Conservation (phyloP, 1,284 basidiomycete species). For the Stereum hirsutum region DNA sequence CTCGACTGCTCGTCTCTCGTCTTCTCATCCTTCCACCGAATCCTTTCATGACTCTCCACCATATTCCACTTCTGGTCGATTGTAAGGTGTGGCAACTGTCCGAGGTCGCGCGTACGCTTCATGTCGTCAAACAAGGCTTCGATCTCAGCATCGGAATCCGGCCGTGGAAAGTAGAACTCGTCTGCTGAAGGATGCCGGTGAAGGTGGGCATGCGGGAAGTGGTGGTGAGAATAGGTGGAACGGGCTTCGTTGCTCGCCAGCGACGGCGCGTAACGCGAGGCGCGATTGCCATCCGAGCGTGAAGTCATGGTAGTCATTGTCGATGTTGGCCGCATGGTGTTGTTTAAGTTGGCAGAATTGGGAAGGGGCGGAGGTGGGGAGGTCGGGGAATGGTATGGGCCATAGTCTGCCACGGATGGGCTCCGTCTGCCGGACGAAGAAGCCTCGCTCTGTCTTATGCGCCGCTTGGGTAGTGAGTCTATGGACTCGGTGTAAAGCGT, state of each 20-base stretch:
- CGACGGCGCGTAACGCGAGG: constrained; percentile 55
- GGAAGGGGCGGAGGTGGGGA: constrained; percentile 19
- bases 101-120: constrained; percentile 57
- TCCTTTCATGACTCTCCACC: constrained; percentile 78
- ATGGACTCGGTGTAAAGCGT: constrained; percentile 45
- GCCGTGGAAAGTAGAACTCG: constrained; percentile 68
- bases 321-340: constrained; percentile 42
- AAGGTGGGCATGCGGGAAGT: constrained; percentile 38
- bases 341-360: constrained; percentile 17
- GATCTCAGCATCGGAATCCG: constrained; percentile 65
- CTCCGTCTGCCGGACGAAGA: constrained; percentile 26
- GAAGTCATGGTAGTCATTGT: constrained; percentile 44
- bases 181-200: constrained; percentile 38
- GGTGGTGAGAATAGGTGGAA: constrained; percentile 41
- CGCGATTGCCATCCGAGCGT: constrained; percentile 48
- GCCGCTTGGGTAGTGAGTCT: constrained; percentile 13
- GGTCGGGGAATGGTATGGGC: constrained; percentile 25
- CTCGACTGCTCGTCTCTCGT: constrained; percentile 49
- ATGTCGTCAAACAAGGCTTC: constrained; percentile 74
- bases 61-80: constrained; percentile 92
- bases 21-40: constrained; percentile 70
- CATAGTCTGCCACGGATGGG: constrained; percentile 17
- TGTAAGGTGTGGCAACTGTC: constrained; percentile 47
- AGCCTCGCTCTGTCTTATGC: constrained; percentile 47
- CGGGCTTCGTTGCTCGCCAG: constrained; percentile 38